Conservation (phyloP, 2,329 filamentous ascomycete genomes). For the Phaeosphaeria sp. region DNA sequence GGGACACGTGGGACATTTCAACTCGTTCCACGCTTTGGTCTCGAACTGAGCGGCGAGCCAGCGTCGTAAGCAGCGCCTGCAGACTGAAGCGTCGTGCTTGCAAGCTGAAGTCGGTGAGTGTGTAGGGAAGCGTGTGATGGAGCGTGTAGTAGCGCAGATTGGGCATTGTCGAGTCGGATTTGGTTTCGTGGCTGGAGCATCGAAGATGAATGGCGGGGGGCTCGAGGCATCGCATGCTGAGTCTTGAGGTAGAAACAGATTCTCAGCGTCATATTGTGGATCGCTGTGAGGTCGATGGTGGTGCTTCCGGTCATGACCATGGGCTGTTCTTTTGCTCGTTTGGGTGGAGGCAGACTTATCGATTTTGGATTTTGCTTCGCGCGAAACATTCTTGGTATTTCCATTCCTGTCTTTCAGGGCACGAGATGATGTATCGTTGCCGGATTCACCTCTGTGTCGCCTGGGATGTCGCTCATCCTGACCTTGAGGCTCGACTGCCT, state of each 20-base stretch:
- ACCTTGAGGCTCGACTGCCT: background rate
- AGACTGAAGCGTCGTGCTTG: conserved; percentile 14
- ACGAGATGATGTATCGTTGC: conserved; percentile 42
- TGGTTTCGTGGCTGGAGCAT: background rate
- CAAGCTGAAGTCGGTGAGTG: background rate
- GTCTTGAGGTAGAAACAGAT: background rate
- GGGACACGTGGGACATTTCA: conserved; percentile 60
- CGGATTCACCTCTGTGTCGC: conserved; percentile 39
- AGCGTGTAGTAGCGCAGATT: background rate
- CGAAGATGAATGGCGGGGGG: background rate
- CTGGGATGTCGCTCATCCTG: conserved; percentile 1
- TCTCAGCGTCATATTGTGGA: background rate
- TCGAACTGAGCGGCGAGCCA: conserved; percentile 50
- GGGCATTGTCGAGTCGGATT: background rate
- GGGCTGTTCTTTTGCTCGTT: background rate
- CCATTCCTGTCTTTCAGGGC: conserved; percentile 30
- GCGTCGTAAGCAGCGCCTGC: conserved; percentile 45
- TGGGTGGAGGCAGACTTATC: background rate
- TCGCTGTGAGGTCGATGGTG: background rate
- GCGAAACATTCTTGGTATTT: background rate
- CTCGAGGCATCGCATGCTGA: background rate
- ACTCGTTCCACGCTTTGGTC: conserved; percentile 53
- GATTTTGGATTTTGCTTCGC: background rate
- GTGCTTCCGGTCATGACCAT: background rate
- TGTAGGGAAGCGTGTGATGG: background rate